Evolutionary conservation across 345 rosid species (phyloP).

Genomic region (Dovyalis caffra): DNA sequence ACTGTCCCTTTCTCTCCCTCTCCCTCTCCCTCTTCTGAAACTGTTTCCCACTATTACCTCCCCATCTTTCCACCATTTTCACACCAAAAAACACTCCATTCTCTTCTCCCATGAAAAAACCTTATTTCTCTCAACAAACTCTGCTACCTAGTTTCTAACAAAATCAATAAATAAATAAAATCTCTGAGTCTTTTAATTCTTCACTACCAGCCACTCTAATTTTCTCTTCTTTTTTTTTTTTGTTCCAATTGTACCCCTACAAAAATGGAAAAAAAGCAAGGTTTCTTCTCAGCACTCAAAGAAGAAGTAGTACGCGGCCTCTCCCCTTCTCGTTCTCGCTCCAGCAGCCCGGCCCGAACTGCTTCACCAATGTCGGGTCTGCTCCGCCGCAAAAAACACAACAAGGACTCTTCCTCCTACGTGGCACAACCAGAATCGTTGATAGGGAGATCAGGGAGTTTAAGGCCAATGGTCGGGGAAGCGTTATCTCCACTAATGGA

Average conservation of each 20-base stretch:
- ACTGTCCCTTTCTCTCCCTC: not conserved
- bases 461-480: constrained; percentile 60
- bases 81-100: not conserved
- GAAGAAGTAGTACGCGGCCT: constrained; percentile 80
- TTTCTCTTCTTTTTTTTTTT: not conserved
- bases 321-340: constrained; percentile 84
- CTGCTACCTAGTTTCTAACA: not conserved
- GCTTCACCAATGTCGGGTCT: constrained; percentile 48
- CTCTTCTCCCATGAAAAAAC: not conserved
- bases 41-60: not conserved
- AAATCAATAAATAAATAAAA: no score
- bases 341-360: constrained; percentile 59
- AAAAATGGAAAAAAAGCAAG: constrained; percentile 83
- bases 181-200: not conserved
- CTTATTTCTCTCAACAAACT: not conserved
- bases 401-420: constrained; percentile 24
- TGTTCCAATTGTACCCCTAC: not conserved
- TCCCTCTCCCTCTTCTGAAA: not conserved
- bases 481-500: constrained; percentile 70
- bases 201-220: not conserved
- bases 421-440: constrained; percentile 44
- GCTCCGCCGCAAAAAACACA: constrained; percentile 49
- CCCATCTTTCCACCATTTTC: not conserved
- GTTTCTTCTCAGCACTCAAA: constrained; percentile 83
- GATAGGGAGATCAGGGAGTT: constrained; percentile 70